Percentiles rank a stretch among this genome's conserved stretches.
phyloP scores from a whole-genome alignment of 2,329 filamentous ascomycete genomes.

The Hyphodiscus sp. region DNA sequence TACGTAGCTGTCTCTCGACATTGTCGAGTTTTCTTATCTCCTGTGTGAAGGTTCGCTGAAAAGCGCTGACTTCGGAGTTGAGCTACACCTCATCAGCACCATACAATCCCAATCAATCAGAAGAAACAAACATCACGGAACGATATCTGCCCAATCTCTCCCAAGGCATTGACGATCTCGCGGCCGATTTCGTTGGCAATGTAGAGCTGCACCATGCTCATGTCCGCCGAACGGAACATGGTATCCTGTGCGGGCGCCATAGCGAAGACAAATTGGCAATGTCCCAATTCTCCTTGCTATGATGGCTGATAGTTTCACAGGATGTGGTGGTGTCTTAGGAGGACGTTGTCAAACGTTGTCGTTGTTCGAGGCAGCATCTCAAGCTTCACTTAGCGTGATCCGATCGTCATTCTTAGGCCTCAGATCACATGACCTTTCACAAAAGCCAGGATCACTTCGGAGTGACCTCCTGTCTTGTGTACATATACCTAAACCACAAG shows the following conservation, averaged over 20 bases:
- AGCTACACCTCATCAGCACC: constrained; percentile 50
- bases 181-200: constrained; percentile 98
- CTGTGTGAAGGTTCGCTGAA: constrained; percentile 95
- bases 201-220: constrained; percentile 99
- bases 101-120: background rate
- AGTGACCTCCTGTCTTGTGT: no score
- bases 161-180: constrained; percentile 92
- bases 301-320: constrained; percentile 11
- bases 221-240: constrained; percentile 99
- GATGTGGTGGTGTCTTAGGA: background rate
- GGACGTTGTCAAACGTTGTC: background rate
- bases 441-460: no score
- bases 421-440: no score
- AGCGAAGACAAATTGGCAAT: constrained; percentile 17
- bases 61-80: constrained; percentile 86
- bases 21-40: constrained; percentile 97
- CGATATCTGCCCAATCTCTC: constrained; percentile 92
- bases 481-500: no score
- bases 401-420: background rate
- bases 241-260: constrained; percentile 75
- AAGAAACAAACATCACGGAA: constrained; percentile 74
- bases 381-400: background rate
- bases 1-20: constrained; percentile 94
- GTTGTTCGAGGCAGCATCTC: background rate
- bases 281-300: constrained; percentile 15